Percentiles rank a stretch among this genome's conserved stretches.
Evolutionary conservation across 805 yeast genomes (phyloP).

Genomic region (Komagataella populi): DNA sequence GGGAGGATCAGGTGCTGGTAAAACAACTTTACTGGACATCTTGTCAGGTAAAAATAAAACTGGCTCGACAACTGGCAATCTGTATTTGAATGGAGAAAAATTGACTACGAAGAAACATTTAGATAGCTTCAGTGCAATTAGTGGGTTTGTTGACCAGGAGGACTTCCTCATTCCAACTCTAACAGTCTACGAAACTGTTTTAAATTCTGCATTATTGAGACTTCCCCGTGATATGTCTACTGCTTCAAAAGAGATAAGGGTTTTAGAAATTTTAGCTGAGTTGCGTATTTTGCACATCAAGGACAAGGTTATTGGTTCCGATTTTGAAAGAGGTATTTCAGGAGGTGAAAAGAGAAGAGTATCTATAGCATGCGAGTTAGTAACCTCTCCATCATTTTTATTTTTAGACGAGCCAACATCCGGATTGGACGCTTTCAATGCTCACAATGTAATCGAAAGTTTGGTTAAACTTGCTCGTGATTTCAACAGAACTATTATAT

Average conservation of each 20-base stretch:
- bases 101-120: slow-evolving; percentile 13
- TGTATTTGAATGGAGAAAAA: slow-evolving; percentile 62
- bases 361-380: slow-evolving; percentile 87
- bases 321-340: slow-evolving; percentile 80
- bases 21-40: slow-evolving; percentile 85
- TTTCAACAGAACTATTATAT: slow-evolving; percentile 76
- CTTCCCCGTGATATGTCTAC: slow-evolving; percentile 73
- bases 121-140: slow-evolving; percentile 44
- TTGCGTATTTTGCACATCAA: slow-evolving; percentile 72
- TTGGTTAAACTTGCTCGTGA: slow-evolving; percentile 68
- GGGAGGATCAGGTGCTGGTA: slow-evolving; percentile 99
- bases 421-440: slow-evolving; percentile 90
- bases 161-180: slow-evolving; percentile 82
- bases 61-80: slow-evolving; percentile 54
- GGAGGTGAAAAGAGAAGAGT: slow-evolving; percentile 91
- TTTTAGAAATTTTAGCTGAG: slow-evolving; percentile 73
- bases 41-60: slow-evolving; percentile 79
- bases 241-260: slow-evolving; percentile 62
- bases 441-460: slow-evolving; percentile 80
- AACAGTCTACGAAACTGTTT: slow-evolving; percentile 91
- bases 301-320: slow-evolving; percentile 81
- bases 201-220: slow-evolving; percentile 81
- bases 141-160: slow-evolving; percentile 95
- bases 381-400: slow-evolving; percentile 73
- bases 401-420: slow-evolving; percentile 91